These are phyloP conservation scores for Boletus bicolor DNA, from an alignment of 768 basidiomycete genomes.

Conservation along the genomic window DNA sequence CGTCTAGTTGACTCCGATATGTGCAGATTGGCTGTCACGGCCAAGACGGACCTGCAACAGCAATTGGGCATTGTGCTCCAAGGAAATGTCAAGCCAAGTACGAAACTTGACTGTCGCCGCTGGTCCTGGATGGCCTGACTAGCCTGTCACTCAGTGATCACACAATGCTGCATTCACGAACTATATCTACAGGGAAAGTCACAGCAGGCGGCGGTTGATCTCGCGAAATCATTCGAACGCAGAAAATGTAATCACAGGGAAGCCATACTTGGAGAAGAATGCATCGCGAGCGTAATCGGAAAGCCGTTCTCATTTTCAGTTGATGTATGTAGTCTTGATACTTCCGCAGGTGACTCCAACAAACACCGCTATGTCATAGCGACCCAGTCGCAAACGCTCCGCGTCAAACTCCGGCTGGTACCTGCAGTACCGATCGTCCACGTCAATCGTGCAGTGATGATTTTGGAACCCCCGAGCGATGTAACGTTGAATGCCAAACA, in stretches of 20 bases:
- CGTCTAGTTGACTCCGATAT: conserved; percentile 79
- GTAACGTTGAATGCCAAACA: conserved; percentile 69
- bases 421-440: conserved; percentile 90
- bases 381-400: conserved; percentile 74
- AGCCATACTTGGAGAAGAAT: conserved; percentile 81
- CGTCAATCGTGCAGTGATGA: conserved; percentile 87
- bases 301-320: not conserved
- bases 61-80: conserved; percentile 77
- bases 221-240: conserved; percentile 92
- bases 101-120: conserved; percentile 31
- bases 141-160: conserved; percentile 82
- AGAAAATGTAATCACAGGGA: conserved; percentile 94
- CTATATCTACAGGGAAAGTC: conserved; percentile 80
- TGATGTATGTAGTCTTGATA: conserved; percentile 6
- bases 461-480: conserved; percentile 87
- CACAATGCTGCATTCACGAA: conserved; percentile 94
- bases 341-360: conserved; percentile 64
- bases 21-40: conserved; percentile 62
- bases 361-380: conserved; percentile 92
- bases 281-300: conserved; percentile 81
- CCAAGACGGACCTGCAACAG: conserved; percentile 73
- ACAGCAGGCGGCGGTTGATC: conserved; percentile 74
- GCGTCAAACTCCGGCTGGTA: conserved; percentile 63
- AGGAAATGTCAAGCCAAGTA: conserved; percentile 89
- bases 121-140: conserved; percentile 29